Base-by-base conservation (phyloP, 768 basidiomycete genomes). In the Strobilomyces echinocephalus region DNA sequence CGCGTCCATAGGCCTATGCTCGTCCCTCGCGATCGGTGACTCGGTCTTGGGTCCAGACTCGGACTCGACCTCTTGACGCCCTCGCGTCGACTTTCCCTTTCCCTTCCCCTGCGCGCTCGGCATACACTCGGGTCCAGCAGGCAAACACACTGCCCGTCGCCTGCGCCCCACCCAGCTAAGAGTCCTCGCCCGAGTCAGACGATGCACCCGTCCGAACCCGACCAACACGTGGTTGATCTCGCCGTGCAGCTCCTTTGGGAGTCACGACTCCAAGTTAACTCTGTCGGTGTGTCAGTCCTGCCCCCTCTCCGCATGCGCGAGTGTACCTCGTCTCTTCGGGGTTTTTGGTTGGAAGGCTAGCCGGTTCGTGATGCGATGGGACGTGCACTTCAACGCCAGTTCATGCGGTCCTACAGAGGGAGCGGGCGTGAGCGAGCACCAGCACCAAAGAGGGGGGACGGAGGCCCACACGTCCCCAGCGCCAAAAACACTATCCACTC, bases 351-450 rank as follows among this genome's bases (percentile, higher is more conserved):
- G 82, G 83, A 3, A 80, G 83, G 55, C 85, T 2, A 99, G 70
- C 15, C 93, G 77, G 60, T 98, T 95, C 26, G 94, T 94, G 49
- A 99, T 97, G 7, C 95, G 77, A 60, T 97, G 94, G 8, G 97
- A n/a, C n/a, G 67, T 99, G 95, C 0, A 92, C 88, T 60, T 99
- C 95, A 0, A 98, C 95, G 0, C 95, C n/a, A n/a, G n/a, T n/a
- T n/a, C n/a, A n/a, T n/a, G n/a, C n/a, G n/a, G n/a, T n/a, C n/a
- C n/a, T n/a, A n/a, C n/a, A n/a, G n/a, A n/a, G n/a, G n/a, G n/a
- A n/a, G n/a, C n/a, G n/a, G n/a, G n/a, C n/a, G n/a, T n/a, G n/a
- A n/a, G 11, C 11, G 38, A 18, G n/a, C n/a, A 18, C 16, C 38
- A n/a, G 18, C 1, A 14, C 11, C 5, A 21, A 30, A 30, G 14